phyloP scores from a whole-genome alignment of 2,329 filamentous ascomycete genomes.

The Xylaria sp. region DNA sequence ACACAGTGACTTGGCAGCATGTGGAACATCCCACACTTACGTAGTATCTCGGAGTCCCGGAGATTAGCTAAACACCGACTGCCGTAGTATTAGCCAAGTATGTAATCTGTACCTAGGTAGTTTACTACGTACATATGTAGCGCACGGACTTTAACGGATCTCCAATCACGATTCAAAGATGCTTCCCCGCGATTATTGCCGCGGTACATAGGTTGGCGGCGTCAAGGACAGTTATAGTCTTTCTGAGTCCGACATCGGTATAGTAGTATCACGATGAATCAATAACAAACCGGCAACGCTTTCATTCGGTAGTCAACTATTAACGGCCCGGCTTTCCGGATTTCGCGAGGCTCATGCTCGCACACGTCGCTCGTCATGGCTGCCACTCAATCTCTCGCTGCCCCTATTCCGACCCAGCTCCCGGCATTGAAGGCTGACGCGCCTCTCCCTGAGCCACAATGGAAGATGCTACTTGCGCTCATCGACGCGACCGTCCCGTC shows the following conservation, averaged over 20 bases:
- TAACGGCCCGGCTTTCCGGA: not conserved
- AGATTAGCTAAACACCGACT: too few species aligned
- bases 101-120: too few species aligned
- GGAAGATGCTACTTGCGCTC: slow-evolving; percentile 56
- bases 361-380: slow-evolving; percentile 19
- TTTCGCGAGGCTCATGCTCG: not conserved
- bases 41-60: too few species aligned
- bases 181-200: not conserved
- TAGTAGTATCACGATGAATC: not conserved
- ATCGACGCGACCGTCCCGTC: slow-evolving; percentile 64
- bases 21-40: too few species aligned
- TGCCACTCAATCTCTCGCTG: slow-evolving; percentile 11
- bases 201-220: too few species aligned
- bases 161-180: too few species aligned
- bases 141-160: too few species aligned
- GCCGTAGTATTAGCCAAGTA: too few species aligned
- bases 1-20: too few species aligned
- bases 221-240: not conserved
- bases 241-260: not conserved
- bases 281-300: not conserved
- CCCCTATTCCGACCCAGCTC: slow-evolving; percentile 28
- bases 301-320: not conserved
- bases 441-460: slow-evolving; percentile 47
- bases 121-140: too few species aligned
- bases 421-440: slow-evolving; percentile 24